Percentiles rank a stretch among this genome's conserved stretches.
These are phyloP conservation scores for Letharia lupina DNA, from an alignment of 495 filamentous ascomycete species.

Conservation along the genomic window DNA sequence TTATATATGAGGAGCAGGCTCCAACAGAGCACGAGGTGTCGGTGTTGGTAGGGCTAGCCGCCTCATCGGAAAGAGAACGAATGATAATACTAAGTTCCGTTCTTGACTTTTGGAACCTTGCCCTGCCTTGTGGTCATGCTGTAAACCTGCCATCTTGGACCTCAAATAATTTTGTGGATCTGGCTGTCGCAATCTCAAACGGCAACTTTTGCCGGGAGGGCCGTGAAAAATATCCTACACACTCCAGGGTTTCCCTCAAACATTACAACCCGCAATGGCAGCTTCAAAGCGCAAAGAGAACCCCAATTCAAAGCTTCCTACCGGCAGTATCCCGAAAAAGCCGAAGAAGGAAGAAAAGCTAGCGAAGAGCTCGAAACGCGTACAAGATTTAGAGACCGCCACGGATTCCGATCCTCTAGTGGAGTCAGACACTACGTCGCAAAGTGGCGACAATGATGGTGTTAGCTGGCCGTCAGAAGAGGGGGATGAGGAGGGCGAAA, in stretches of 20 bases:
- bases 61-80: background rate
- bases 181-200: background rate
- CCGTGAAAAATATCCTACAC: background rate
- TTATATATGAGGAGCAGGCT: constrained; percentile 6
- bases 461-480: constrained; percentile 29
- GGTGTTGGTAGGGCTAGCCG: background rate
- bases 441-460: constrained; percentile 26
- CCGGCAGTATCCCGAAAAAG: constrained; percentile 14
- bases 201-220: constrained; percentile 8
- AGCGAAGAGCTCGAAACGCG: background rate
- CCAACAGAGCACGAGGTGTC: background rate
- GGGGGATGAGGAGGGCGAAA: constrained; percentile 32
- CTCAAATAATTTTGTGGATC: background rate
- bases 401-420: constrained; percentile 26
- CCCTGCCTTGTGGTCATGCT: background rate
- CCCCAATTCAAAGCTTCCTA: background rate
- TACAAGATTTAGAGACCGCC: constrained; percentile 15
- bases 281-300: constrained; percentile 18
- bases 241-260: background rate
- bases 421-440: constrained; percentile 26
- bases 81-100: background rate
- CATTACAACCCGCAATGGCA: background rate
- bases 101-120: background rate
- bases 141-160: background rate
- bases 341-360: constrained; percentile 7